These are phyloP conservation scores for Eucalyptus globulus DNA, from an alignment of 345 rosid genomes.

Conservation along the genomic window DNA sequence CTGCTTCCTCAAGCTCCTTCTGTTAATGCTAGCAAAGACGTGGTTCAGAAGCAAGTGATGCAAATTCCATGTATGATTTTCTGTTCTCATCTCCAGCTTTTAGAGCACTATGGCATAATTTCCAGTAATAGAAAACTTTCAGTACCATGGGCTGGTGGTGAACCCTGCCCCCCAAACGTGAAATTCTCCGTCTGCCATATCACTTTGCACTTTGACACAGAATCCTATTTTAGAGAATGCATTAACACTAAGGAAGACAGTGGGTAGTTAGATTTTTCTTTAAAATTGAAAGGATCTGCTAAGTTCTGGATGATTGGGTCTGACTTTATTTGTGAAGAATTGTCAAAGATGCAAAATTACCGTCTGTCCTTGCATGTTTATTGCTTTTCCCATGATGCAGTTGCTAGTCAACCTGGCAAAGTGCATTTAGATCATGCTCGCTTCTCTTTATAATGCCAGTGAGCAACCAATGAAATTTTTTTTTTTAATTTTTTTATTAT, in stretches of 20 bases:
- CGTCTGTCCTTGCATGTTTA: neutral
- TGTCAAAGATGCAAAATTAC: neutral
- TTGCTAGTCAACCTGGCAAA: neutral
- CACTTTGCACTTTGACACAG: neutral
- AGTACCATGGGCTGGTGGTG: neutral
- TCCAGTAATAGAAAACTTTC: neutral
- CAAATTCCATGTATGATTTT: constrained; percentile 26
- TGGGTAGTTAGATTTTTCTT: neutral
- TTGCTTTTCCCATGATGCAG: neutral
- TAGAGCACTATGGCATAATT: neutral
- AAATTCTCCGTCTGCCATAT: neutral
- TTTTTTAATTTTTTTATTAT: neutral
- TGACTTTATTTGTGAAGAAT: neutral
- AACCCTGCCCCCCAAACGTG: neutral
- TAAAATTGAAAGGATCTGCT: neutral
- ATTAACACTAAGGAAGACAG: neutral
- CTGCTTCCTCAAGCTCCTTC: constrained; percentile 25
- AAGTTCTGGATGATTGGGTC: neutral
- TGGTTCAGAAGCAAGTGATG: constrained; percentile 18
- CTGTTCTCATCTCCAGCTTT: neutral
- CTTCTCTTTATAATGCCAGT: neutral
- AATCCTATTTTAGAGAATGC: neutral
- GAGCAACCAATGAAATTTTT: neutral
- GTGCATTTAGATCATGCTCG: neutral
- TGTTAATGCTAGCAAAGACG: constrained; percentile 30